Evolutionary conservation across 768 basidiomycete species (phyloP), one percentile per base, ranked within the genome.

Genomic region (Rhodotorula paludigena): DNA sequence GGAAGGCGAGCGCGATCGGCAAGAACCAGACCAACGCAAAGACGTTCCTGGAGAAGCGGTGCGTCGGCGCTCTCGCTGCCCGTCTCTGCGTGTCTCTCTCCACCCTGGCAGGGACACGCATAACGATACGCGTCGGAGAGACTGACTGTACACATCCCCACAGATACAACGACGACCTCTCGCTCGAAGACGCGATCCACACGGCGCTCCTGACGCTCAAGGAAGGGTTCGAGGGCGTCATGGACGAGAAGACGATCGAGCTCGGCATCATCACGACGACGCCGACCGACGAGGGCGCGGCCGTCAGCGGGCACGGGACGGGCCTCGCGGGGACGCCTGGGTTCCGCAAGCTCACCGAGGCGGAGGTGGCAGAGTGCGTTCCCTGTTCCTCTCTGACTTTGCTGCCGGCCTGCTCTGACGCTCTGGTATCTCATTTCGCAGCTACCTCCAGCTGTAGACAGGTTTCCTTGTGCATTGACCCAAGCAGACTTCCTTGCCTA

Each of bases 11-110:
- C 77, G 96, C 96, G 18, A 99, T 98, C 74, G 96, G 96, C 47
- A 99, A 99, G 82, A 98, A 98, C 80, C 97, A 98, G 92, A 86
- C 92, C 53, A 99, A 99, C 75, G 96, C 93, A 42, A 99, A 99
- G 81, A 99, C 96, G 14, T 99, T 99, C 81, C 80, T 99, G 73
- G 96, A 99, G 80, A 99, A 99, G 80, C 86, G 96, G 91, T 92
- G 73, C 76, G 86, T 80, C 54, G 9, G 15, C 8, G 25, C 76
- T 75, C 72, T 72, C 60, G 71, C 65, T 74, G 41, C 65, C 71
- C 63, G 72, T 73, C 53, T 65, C 59, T 49, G 44, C 44, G 2
- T 35, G 60, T 21, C 18, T 16, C n/a, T n/a, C n/a, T n/a, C n/a
- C n/a, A n/a, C n/a, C n/a, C n/a, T n/a, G n/a, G n/a, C n/a, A n/a